Conservation (phyloP, 345 rosid species). For the Syzygium aqueum region DNA sequence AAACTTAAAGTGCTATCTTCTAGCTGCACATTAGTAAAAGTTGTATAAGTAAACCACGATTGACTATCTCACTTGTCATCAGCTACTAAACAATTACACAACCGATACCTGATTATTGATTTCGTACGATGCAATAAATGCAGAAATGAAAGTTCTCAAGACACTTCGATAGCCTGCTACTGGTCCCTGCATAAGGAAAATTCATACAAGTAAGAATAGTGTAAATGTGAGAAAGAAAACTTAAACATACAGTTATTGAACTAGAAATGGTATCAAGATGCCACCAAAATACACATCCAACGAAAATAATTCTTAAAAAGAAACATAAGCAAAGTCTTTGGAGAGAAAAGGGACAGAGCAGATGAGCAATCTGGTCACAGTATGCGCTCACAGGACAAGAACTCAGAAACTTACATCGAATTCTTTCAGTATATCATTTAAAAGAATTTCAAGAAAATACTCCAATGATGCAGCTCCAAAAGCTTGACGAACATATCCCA, state of each 20-base stretch:
- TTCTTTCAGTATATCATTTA: constrained; percentile 54
- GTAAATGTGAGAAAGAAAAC: background rate
- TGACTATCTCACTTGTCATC: background rate
- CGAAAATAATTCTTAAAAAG: background rate
- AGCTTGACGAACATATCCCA: constrained; percentile 79
- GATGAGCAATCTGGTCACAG: background rate
- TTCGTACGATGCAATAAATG: constrained; percentile 95
- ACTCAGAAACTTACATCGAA: constrained; percentile 54
- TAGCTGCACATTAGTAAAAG: constrained; percentile 29
- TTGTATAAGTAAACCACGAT: background rate
- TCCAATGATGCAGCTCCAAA: constrained; percentile 70
- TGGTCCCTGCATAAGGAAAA: constrained; percentile 43
- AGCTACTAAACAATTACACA: constrained; percentile 2
- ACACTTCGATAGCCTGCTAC: constrained; percentile 75
- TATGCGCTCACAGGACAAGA: background rate
- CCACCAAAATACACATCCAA: background rate
- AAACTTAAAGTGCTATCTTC: constrained; percentile 57
- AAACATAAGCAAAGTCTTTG: background rate
- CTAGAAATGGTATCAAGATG: background rate
- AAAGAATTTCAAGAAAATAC: constrained; percentile 65
- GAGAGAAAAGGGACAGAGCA: background rate
- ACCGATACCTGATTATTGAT: constrained; percentile 64
- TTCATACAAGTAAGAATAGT: background rate
- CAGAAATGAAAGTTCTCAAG: constrained; percentile 78
- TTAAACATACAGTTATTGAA: background rate